Evolutionary conservation across 108 stramenopile species (phyloP).

Genomic region (Conticribra weissflogii): DNA sequence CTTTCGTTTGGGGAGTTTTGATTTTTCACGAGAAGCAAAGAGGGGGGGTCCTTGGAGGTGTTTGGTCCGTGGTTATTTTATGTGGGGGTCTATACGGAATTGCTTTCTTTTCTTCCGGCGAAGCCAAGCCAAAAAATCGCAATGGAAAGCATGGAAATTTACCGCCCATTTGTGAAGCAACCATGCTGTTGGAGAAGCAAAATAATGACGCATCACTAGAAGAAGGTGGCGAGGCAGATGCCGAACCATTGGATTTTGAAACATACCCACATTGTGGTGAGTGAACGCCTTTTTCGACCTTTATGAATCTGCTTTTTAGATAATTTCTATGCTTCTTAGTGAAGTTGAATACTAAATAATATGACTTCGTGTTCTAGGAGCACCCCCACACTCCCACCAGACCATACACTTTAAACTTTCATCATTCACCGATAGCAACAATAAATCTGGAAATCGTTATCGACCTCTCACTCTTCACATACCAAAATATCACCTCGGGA

Average conservation of each 20-base stretch:
- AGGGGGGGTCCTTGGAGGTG: constrained; percentile 49
- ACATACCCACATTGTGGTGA: constrained; percentile 39
- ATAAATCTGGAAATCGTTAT: constrained; percentile 11
- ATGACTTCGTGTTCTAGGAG: constrained; percentile 5
- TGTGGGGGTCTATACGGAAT: constrained; percentile 72
- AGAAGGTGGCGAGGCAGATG: constrained; percentile 6
- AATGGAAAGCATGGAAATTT: not conserved
- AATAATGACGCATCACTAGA: not conserved
- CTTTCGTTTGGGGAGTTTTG: constrained; percentile 73
- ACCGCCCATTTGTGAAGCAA: constrained; percentile 12
- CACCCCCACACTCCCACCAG: constrained; percentile 43
- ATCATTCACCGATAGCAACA: constrained; percentile 2
- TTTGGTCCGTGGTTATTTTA: constrained; percentile 53
- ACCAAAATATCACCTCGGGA: constrained; percentile 44
- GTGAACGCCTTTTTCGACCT: too few relatives aligned
- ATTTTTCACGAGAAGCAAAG: constrained; percentile 80
- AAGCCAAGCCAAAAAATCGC: constrained; percentile 1
- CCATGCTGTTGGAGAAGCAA: constrained; percentile 15
- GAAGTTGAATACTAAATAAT: too few relatives aligned
- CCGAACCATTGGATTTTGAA: constrained; percentile 29
- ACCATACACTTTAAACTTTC: constrained; percentile 38
- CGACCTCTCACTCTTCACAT: constrained; percentile 17
- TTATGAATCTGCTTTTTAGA: too few relatives aligned
- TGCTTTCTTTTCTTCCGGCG: constrained; percentile 69
- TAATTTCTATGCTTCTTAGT: too few relatives aligned